Base-by-base conservation (phyloP, 805 yeast genomes). In the Kodamaea jinghongensis region DNA sequence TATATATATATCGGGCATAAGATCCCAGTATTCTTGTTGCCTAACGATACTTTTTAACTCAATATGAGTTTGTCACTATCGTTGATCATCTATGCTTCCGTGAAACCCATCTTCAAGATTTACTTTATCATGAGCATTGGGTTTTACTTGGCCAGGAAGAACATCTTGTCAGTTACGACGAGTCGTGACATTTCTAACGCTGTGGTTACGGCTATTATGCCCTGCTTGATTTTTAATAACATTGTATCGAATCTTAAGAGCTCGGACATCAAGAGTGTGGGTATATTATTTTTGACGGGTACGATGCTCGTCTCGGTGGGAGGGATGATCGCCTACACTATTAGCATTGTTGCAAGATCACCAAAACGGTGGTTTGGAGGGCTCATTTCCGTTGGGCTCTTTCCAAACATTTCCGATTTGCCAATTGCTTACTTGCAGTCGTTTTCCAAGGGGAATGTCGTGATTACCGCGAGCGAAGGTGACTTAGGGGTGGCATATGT, bases 381-480 rank as follows among this genome's bases (percentile, higher is more conserved):
- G 0, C 55, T 83, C 13, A 45, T 83, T 5, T 73, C 82, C 20
- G 87, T 85, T 7, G 88, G 91, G 0, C 66, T 84, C 22, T 78
- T 86, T 53, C 90, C 89, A 31, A 87, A 87, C 54, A 79, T 83
- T 31, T 78, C 89, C 11, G 96, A 87, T 61, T 68, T 87, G 41
- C 96, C 96, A 0, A 84, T 87, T 49, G 95, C 96, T 0, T 88
- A 87, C 49, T 58, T 81, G 27, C 87, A 82, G 52, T 83, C 91
- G 2, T 63, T 87, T 53, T 81, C 85, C 17, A 71, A 76, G 11
- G 80, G 88, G 1, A 67, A 77, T 1, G 65, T 73, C 5, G 50
- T 69, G 6, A 81, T 89, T 50, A 66, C 81, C 0, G 51, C 67
- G 11, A 74, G 60, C 3, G 79, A 85, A 45, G 87, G 86, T 27